Conservation (phyloP, 2,329 filamentous ascomycete species). For the Diaporthe citri region DNA sequence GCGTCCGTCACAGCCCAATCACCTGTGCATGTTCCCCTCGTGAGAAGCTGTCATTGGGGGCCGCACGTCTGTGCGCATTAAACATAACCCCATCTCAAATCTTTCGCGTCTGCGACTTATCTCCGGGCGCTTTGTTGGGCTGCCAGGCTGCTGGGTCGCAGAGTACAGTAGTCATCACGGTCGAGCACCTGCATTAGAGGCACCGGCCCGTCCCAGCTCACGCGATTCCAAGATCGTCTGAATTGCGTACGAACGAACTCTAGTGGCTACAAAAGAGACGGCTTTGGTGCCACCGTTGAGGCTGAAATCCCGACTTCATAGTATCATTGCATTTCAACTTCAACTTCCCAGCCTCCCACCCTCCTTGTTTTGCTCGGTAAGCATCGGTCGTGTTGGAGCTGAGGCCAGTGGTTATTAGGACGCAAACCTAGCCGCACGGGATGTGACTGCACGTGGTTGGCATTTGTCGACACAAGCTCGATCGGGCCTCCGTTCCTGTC, state of each 20-base stretch:
- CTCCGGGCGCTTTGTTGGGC: not conserved
- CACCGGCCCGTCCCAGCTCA: constrained; percentile 16
- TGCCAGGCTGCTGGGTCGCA: not conserved
- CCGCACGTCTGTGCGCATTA: not conserved
- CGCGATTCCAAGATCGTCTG: not conserved
- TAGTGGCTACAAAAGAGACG: not conserved
- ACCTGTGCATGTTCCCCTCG: constrained; percentile 8
- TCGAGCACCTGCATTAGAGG: constrained; percentile 19
- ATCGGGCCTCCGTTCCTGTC: not conserved
- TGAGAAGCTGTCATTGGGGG: constrained; percentile 4
- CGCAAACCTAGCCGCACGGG: not conserved
- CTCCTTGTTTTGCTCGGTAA: not conserved
- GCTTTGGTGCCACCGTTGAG: not conserved
- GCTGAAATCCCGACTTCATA: too few species aligned
- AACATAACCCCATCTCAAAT: not conserved
- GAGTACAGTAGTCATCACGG: not conserved
- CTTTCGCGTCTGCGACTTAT: not conserved
- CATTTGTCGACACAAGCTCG: not conserved
- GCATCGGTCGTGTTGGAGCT: not conserved
- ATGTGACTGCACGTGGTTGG: not conserved
- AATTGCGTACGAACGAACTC: not conserved
- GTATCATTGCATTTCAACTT: not conserved
- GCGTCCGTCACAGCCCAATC: constrained; percentile 22
- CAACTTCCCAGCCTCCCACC: too few species aligned
- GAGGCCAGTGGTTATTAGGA: not conserved